Conservation (phyloP, 352 stramenopile genomes). For the Phytopythium sindhum region DNA sequence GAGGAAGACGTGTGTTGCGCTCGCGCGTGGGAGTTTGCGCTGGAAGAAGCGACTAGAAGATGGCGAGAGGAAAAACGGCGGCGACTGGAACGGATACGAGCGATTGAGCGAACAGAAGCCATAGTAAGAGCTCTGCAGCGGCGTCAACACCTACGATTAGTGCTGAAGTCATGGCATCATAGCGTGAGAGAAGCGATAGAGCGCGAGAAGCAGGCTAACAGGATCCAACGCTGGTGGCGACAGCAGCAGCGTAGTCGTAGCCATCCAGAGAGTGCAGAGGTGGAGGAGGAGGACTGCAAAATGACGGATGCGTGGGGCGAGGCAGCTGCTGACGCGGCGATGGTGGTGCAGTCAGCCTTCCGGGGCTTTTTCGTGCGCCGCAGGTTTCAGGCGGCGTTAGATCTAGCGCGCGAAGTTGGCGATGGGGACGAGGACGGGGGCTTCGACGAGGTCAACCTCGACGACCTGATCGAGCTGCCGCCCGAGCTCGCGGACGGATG, state of each 20-base stretch:
- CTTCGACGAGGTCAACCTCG: constrained; percentile 53
- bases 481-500: constrained; percentile 61
- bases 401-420: constrained; percentile 32
- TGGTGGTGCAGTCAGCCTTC: constrained; percentile 62
- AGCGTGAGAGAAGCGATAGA: not conserved
- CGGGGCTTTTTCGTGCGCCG: constrained; percentile 61
- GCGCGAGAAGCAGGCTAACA: not conserved
- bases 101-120: not conserved
- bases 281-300: not conserved
- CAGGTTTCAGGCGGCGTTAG: constrained; percentile 61
- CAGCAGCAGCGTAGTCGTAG: too few relatives aligned
- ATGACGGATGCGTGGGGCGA: constrained; percentile 2
- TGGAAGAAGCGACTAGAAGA: constrained; percentile 10
- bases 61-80: constrained; percentile 10
- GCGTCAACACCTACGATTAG: not conserved
- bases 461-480: constrained; percentile 50
- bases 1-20: constrained; percentile 8
- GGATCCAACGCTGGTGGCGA: constrained; percentile 1
- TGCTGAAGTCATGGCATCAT: not conserved
- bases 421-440: constrained; percentile 20
- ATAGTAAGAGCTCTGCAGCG: not conserved
- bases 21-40: not conserved
- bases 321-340: constrained; percentile 24
- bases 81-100: not conserved
- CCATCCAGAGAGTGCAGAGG: not conserved